Base-by-base conservation (phyloP, 805 yeast species). In the Suhomyces emberorum region DNA sequence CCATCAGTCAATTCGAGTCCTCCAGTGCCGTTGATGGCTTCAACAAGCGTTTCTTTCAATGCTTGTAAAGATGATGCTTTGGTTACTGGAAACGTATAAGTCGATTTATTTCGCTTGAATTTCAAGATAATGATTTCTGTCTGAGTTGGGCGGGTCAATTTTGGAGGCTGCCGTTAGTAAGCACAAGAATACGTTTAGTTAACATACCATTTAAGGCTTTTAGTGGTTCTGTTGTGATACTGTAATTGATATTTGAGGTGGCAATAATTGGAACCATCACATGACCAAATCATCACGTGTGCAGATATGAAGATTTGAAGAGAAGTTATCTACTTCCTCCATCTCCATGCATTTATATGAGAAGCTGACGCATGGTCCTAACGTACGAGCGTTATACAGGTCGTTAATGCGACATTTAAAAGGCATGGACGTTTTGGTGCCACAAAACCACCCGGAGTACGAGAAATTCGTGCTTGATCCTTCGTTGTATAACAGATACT, bases 1-100 rank as follows among this genome's bases (percentile, higher is more conserved):
- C 14, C 6, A 4, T 32, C 34, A 15, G 7, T 14, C 1, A 69
- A 51, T 3, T 38, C 45, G 24, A 73, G 48, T 0, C 83, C 83
- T 2, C 83, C 83, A 0, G 76, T 62, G 2, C 55, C 43, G 38
- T 69, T 65, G 17, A 79, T 64, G 17, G 70, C 65, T 4, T 51
- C 47, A 1, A 55, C 53, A 16, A 78, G 56, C 14, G 51, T 36
- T 3, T 41, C 36, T 34, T 47, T 44, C 32, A 65, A 38, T 24
- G 40, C 35, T 6, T 47, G 35, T 8, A 53, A n/a, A 2, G 57
- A 47, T n/a, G 45, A 39, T 16, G 50, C 44, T 7, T 39, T 32
- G 34, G 44, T 46, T 25, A 65, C 35, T 0, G 65, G 54, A 8
- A 64, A 32, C 16, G 54, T 48, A 37, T 59, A 66, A 1, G 71